phyloP scores from a whole-genome alignment of 495 filamentous ascomycete genomes.

The Melanomma pulvis-pyrius region DNA sequence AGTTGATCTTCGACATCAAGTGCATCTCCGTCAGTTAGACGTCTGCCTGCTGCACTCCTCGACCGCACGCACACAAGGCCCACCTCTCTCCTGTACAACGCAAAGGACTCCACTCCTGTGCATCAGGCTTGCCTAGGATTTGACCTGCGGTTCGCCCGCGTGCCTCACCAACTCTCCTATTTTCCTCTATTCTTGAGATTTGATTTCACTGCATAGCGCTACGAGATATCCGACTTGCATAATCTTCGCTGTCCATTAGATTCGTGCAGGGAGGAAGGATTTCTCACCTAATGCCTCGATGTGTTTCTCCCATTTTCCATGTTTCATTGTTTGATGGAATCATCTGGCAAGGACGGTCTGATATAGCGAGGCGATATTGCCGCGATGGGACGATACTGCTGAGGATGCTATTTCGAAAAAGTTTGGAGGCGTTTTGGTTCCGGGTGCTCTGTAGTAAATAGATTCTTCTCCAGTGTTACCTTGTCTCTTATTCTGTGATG shows the following conservation, averaged over 20 bases:
- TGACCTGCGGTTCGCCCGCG: constrained; percentile 6
- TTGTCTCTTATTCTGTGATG: no score
- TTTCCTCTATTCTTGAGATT: constrained; percentile 1
- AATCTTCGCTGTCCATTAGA: constrained; percentile 23
- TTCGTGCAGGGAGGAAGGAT: constrained; percentile 42
- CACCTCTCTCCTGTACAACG: constrained; percentile 36
- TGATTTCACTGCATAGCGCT: constrained; percentile 35
- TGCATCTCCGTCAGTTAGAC: constrained; percentile 65
- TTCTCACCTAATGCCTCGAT: constrained; percentile 29
- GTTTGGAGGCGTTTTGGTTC: not conserved
- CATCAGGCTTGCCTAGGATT: constrained; percentile 23
- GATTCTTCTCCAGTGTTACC: not conserved
- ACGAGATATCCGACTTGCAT: constrained; percentile 45
- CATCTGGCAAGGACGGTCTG: not conserved
- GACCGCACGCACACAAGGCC: constrained; percentile 13
- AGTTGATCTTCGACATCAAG: constrained; percentile 92
- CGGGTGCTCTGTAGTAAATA: constrained; percentile 24
- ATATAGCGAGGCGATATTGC: constrained; percentile 32
- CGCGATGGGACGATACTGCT: constrained; percentile 12
- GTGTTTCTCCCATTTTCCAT: not conserved
- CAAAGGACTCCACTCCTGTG: constrained; percentile 38
- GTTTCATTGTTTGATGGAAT: constrained; percentile 5
- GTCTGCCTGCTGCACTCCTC: not conserved
- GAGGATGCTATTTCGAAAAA: constrained; percentile 36
- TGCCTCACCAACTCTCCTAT: constrained; percentile 12